phyloP scores from a whole-genome alignment of 306 rosid species.

The Vigna trinervia region DNA sequence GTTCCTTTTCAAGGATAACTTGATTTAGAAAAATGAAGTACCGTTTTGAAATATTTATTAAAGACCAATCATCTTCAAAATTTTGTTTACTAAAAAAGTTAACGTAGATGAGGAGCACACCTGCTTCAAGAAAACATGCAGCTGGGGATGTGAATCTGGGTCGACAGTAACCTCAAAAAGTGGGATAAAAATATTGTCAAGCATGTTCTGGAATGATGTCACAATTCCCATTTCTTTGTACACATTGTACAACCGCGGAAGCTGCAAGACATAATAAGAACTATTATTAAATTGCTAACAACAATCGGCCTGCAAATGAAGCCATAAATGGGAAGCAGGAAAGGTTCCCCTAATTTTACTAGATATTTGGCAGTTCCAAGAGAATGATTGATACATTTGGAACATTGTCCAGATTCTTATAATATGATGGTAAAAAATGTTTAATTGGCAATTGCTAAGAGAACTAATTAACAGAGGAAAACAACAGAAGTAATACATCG shows the following conservation, averaged over 20 bases:
- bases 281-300: constrained; percentile 5
- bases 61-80: constrained; percentile 7
- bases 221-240: constrained; percentile 99
- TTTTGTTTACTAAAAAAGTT: background rate
- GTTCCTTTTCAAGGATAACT: background rate
- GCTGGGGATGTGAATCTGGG: constrained; percentile 99
- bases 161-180: constrained; percentile 92
- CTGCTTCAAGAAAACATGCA: constrained; percentile 96
- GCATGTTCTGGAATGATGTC: constrained; percentile 96
- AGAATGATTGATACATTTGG: constrained; percentile 3
- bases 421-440: constrained; percentile 35
- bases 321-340: constrained; percentile 13
- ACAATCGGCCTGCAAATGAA: constrained; percentile 7
- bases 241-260: constrained; percentile 88
- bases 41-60: constrained; percentile 11
- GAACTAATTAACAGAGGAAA: constrained; percentile 12
- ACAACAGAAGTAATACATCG: constrained; percentile 2
- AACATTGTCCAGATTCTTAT: constrained; percentile 20
- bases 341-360: constrained; percentile 9
- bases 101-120: constrained; percentile 47
- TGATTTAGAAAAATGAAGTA: background rate
- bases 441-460: constrained; percentile 12
- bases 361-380: constrained; percentile 18
- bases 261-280: constrained; percentile 63
- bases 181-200: constrained; percentile 94